Base-by-base conservation (phyloP, 805 yeast genomes). In the Kodamaea nitidulidarum region DNA sequence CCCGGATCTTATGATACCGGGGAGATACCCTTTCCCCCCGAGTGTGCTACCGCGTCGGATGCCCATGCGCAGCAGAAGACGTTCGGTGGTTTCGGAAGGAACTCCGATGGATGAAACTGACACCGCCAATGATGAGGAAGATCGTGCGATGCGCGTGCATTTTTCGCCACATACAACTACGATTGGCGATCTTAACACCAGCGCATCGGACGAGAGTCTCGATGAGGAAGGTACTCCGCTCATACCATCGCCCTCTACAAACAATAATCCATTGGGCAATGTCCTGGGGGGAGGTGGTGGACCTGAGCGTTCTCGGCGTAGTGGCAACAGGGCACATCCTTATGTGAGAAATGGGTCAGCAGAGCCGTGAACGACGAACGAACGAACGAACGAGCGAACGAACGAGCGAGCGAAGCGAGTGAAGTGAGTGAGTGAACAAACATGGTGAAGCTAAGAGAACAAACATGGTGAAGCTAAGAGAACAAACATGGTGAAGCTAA, bases 1-100 rank as follows among this genome's bases (percentile, higher is more conserved):
- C 18, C 69, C 69, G 8, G 47, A 51, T 31, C 44, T 63, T 27
- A 55, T 62, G 1, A 45, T 62, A 15, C 65, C 67, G 1, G 45
- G 64, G 25, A 44, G 57, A 29, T 56, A 60, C 30, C 65, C 66
- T 5, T 45, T 58, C 11, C 44, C 47, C 4, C 32, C 40, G 12
- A 20, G 31, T 10, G 30, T 25, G 10, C 15, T 37, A 3, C 40
- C 40, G 2, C 12, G 40, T 8, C 30, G 40, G 22, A 29, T 36
- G 20, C 40, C 40, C 4, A 22, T 25, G 18, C 30, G 40, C 12
- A 37, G 40, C 11, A 20, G 39, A 15, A 30, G 39, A 17, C 16
- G 38, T 16, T 31, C 42, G 17, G 17, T 32, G 31, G 38, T 37
- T 7, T 29, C 37, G n/a, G 30, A 34, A 12, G 38, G 34, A 29